These are phyloP conservation scores for Bipolaris zeicola DNA, from an alignment of 2,329 filamentous ascomycete genomes.

Conservation along the genomic window DNA sequence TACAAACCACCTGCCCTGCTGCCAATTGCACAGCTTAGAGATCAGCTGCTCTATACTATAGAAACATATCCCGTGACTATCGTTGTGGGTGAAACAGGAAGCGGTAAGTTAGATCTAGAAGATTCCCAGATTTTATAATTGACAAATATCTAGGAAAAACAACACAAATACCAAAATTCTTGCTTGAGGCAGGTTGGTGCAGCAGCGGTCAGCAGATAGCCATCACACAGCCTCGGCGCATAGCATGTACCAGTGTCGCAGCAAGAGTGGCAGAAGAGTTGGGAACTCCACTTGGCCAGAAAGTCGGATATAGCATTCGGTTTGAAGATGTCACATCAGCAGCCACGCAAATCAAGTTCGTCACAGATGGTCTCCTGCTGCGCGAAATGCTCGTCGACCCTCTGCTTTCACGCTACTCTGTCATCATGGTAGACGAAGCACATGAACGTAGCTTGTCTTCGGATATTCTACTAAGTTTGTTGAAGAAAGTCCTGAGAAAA, in stretches of 20 bases:
- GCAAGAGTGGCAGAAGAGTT: conserved; percentile 74
- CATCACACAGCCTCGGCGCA: conserved; percentile 68
- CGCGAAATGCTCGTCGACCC: conserved; percentile 93
- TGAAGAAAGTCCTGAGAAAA: conserved; percentile 87
- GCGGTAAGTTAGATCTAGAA: conserved; percentile 41
- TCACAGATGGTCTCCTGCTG: conserved; percentile 90
- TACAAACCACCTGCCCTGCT: conserved; percentile 84
- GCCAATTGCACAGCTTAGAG: conserved; percentile 82
- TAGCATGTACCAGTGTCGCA: conserved; percentile 51
- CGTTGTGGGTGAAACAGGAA: conserved; percentile 91
- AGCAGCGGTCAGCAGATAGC: conserved; percentile 80
- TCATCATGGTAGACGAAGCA: conserved; percentile 97
- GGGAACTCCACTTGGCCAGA: conserved; percentile 82
- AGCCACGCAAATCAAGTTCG: conserved; percentile 87
- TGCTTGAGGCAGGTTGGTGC: conserved; percentile 89
- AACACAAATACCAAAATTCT: conserved; percentile 91
- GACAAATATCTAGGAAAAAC: conserved; percentile 70
- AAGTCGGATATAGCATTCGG: conserved; percentile 84
- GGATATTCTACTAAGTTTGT: conserved; percentile 83
- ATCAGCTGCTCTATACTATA: conserved; percentile 81
- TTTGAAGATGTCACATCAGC: conserved; percentile 91
- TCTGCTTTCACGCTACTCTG: conserved; percentile 84
- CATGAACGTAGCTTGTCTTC: conserved; percentile 93
- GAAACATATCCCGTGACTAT: conserved; percentile 86
- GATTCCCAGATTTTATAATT: background rate